A percentile compares a stretch with the other conserved stretches of the same genome.
These are phyloP conservation scores for Symbiodinium pilosum DNA, from an alignment of 73 alveolate species.

Conservation along the genomic window DNA sequence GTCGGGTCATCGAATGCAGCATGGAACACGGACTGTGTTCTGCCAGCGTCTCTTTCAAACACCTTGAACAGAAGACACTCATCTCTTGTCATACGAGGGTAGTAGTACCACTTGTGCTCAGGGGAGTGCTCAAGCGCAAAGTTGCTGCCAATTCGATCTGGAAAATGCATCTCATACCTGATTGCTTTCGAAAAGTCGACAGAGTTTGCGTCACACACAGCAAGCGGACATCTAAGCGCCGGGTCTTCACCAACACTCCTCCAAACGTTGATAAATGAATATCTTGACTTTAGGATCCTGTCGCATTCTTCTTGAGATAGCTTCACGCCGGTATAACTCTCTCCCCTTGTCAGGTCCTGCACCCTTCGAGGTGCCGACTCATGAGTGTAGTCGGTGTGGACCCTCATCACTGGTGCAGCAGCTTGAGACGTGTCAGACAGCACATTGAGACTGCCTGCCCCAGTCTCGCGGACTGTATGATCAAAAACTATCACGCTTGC, in stretches of 20 bases:
- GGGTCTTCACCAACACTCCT: background rate
- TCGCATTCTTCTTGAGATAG: background rate
- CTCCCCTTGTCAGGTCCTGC: background rate
- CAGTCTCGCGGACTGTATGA: background rate
- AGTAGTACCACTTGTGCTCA: constrained; percentile 51
- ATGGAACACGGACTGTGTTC: constrained; percentile 14
- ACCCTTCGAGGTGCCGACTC: constrained; percentile 19
- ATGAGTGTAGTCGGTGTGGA: constrained; percentile 10
- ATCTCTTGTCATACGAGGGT: constrained; percentile 30
- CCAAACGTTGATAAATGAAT: constrained; percentile 31
- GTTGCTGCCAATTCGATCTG: constrained; percentile 49
- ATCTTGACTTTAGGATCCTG: background rate
- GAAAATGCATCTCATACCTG: constrained; percentile 25
- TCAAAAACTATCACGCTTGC: background rate
- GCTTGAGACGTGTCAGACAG: constrained; percentile 11
- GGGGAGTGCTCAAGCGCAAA: constrained; percentile 24
- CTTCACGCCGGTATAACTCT: background rate
- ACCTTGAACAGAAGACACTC: constrained; percentile 39
- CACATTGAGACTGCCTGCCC: background rate
- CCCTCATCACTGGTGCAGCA: constrained; percentile 2
- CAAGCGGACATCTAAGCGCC: background rate
- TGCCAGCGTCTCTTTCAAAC: background rate
- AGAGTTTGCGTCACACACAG: constrained; percentile 17
- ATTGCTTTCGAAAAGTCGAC: background rate
- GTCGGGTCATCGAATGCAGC: background rate